These are phyloP conservation scores for Thalassiosira exigua DNA, from an alignment of 352 stramenopile species.

Conservation along the genomic window DNA sequence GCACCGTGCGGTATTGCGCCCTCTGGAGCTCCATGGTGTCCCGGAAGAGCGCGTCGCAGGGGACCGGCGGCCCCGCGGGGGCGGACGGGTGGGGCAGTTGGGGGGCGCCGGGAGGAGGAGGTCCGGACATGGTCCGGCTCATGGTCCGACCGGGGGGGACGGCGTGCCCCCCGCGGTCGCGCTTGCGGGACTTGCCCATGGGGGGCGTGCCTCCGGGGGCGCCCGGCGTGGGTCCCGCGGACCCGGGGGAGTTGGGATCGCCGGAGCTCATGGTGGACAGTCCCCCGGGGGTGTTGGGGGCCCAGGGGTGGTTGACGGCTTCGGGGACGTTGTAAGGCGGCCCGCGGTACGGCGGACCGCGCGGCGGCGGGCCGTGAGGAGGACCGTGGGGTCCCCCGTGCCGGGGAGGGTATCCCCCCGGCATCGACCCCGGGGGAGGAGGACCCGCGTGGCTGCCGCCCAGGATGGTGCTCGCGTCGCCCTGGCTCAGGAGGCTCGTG, in stretches of 20 bases:
- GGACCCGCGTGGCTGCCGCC: no score
- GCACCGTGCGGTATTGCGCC: constrained; percentile 72
- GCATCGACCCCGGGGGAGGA: no score
- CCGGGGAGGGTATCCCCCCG: no score
- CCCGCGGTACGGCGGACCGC: no score
- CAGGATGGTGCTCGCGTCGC: no score
- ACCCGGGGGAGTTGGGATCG: constrained; percentile 29
- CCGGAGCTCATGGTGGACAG: constrained; percentile 31
- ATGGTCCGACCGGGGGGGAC: constrained; percentile 31
- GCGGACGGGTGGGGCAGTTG: not conserved
- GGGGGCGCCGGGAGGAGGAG: not conserved
- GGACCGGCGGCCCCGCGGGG: not conserved
- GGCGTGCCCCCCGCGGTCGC: constrained; percentile 1
- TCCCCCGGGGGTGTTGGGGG: constrained; percentile 42
- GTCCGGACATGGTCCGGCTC: constrained; percentile 29
- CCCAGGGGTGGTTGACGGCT: constrained; percentile 42
- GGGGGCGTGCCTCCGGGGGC: not conserved
- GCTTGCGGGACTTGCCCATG: constrained; percentile 17
- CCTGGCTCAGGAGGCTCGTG: no score
- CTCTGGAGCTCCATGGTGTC: constrained; percentile 68
- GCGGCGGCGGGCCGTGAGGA: no score
- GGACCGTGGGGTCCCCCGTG: no score
- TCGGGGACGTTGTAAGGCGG: constrained; percentile 15
- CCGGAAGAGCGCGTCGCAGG: constrained; percentile 65
- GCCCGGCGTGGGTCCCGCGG: not conserved